Percentiles rank a stretch among this genome's conserved stretches.
Evolutionary conservation across 345 rosid species (phyloP).

Genomic region (Eucalyptus marginata): DNA sequence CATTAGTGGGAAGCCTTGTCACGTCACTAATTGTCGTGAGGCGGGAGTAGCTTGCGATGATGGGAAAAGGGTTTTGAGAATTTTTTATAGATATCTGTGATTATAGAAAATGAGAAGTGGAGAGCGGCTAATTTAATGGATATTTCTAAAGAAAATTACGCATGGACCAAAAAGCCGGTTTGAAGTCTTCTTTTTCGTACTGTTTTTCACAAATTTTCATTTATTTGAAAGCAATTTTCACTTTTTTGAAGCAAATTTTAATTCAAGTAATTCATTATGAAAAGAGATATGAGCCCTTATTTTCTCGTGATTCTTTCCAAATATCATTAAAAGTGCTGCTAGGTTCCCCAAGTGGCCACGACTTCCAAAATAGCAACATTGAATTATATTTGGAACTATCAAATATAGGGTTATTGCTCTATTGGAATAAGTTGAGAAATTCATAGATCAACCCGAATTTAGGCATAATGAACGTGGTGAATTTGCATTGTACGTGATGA

Average conservation of each 20-base stretch:
- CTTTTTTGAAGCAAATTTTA: not conserved
- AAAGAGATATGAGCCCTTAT: not conserved
- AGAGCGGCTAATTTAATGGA: not conserved
- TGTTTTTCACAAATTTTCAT: not conserved
- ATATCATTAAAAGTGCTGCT: not conserved
- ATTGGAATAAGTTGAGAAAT: not conserved
- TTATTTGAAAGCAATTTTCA: not conserved
- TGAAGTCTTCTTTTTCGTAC: not conserved
- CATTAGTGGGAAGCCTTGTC: not conserved
- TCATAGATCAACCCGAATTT: not conserved
- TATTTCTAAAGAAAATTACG: not conserved
- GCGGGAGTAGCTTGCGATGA: not conserved
- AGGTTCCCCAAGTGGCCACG: not conserved
- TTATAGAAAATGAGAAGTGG: not conserved
- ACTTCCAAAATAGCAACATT: not conserved
- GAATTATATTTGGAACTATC: not conserved
- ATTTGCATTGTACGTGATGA: not conserved
- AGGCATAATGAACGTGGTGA: not conserved
- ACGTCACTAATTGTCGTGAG: not conserved
- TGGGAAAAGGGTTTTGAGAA: not conserved
- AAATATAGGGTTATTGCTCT: not conserved
- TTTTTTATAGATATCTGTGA: not conserved
- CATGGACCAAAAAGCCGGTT: not conserved
- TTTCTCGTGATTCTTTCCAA: not conserved
- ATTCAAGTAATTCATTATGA: not conserved